Evolutionary conservation across 768 basidiomycete genomes (phyloP).

Genomic region (Suillus hirtellus): DNA sequence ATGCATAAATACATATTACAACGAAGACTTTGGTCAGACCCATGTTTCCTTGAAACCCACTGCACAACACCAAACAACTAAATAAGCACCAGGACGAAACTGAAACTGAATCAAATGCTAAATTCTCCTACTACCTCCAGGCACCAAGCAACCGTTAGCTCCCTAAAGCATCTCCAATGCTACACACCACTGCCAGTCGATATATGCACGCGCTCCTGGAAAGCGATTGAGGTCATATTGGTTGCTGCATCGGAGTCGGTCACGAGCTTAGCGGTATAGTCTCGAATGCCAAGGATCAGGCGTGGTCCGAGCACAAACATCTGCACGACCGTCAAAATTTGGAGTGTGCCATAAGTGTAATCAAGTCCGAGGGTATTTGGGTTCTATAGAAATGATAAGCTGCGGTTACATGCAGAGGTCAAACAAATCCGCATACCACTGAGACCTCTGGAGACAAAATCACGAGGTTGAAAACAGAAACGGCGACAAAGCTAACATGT

Average conservation of each 20-base stretch:
- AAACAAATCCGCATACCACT: background rate
- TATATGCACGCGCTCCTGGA: background rate
- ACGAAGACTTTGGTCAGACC: background rate
- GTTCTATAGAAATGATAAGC: background rate
- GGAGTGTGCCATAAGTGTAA: background rate
- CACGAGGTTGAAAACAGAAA: background rate
- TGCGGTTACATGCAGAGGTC: background rate
- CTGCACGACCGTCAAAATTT: background rate
- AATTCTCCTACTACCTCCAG: background rate
- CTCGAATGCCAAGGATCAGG: background rate
- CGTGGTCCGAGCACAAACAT: slow-evolving; percentile 1
- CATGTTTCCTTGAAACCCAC: background rate
- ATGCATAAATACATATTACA: background rate
- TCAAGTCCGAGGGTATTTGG: background rate
- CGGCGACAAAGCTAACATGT: background rate
- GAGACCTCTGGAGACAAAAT: background rate
- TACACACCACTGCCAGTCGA: background rate
- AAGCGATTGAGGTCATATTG: background rate
- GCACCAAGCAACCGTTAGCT: background rate
- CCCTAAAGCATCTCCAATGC: background rate
- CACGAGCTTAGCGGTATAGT: background rate
- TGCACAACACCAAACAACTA: background rate
- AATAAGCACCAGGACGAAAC: background rate
- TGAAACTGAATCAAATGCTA: background rate
- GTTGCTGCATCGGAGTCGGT: background rate